Evolutionary conservation across 2,329 filamentous ascomycete genomes (phyloP), one percentile per base, ranked within the genome.

Genomic region (Reticulascus tulasneorum): DNA sequence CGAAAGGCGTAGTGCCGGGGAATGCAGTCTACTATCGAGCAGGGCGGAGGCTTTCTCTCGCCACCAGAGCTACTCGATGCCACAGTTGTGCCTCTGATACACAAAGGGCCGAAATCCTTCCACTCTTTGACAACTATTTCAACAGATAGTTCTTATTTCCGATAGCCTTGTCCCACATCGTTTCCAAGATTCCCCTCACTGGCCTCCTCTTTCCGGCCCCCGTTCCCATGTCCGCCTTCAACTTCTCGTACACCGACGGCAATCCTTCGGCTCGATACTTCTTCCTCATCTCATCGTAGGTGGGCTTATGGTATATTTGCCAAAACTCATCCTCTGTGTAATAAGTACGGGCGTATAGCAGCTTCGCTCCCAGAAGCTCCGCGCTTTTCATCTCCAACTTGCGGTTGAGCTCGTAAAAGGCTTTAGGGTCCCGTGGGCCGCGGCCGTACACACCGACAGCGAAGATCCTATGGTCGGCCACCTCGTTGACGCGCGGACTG

Each of bases 321-420:
- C 81, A 86, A 59, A 86, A 88, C 52, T 85, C 77, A 1, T 72
- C 63, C 52, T 84, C 75, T n/a, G 75, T 72, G 58, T 93, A 93
- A 63, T 89, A 94, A 0, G 86, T 84, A 52, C 91, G 84, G 4
- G 87, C 86, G 59, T 94, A 94, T 10, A 94, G 67, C 84, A 86
- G 93, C 65, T 94, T 94, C 66, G 84, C 77, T 3, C 87, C 88
- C 29, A 81, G 79, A 1, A 93, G 72, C 46, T 78, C 70, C 30
- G 67, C 66, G 5, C 90, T 74, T 53, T 84, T 83, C 15, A 66
- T 62, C 63, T 94, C 88, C 15, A 94, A 69, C 27, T 70, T 71
- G 21, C 82, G 75, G 60, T 94, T 94, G 48, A 77, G 76, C 23
- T 61, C 55, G 3, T 90, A 68, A 51, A 90, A 90, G n/a, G 70